phyloP scores from a whole-genome alignment of 1,284 basidiomycete species.

The Ustilago loliicola region DNA sequence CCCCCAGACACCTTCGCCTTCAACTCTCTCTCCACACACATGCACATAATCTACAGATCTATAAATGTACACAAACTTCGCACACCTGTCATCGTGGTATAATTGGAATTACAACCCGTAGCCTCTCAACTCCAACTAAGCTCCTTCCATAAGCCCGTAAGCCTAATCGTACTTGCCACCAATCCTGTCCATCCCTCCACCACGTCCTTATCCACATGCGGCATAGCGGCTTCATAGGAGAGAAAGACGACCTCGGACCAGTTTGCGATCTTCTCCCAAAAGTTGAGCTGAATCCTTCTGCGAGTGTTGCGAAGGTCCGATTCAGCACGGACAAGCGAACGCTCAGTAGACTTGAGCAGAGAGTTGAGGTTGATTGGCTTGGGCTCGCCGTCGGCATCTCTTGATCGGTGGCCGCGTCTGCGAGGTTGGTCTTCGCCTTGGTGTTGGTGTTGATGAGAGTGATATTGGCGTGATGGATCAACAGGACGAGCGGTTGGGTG shows the following conservation, averaged over 20 bases:
- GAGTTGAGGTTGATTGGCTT: constrained; percentile 12
- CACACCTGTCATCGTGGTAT: background rate
- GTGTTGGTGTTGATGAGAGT: background rate
- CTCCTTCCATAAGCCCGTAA: constrained; percentile 39
- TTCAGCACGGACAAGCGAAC: constrained; percentile 39
- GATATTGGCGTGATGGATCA: background rate
- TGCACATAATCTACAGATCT: background rate
- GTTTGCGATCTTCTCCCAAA: constrained; percentile 41
- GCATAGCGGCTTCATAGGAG: constrained; percentile 47
- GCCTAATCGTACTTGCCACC: constrained; percentile 42
- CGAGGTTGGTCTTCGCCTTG: background rate
- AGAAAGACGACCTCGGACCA: constrained; percentile 49
- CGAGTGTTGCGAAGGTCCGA: constrained; percentile 28
- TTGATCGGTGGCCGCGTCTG: background rate
- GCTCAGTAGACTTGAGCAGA: constrained; percentile 33
- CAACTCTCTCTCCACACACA: no score
- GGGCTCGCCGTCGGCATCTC: background rate
- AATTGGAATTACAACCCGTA: background rate
- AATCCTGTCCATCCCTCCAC: constrained; percentile 51
- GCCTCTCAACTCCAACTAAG: constrained; percentile 22
- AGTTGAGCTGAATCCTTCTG: constrained; percentile 22
- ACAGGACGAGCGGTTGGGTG: background rate
- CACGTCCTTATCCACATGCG: constrained; percentile 50
- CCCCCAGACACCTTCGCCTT: no score
- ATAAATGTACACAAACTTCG: background rate